Evolutionary conservation across 495 filamentous ascomycete genomes (phyloP), one percentile per base, ranked within the genome.

Genomic region (Podospora fimiseda): DNA sequence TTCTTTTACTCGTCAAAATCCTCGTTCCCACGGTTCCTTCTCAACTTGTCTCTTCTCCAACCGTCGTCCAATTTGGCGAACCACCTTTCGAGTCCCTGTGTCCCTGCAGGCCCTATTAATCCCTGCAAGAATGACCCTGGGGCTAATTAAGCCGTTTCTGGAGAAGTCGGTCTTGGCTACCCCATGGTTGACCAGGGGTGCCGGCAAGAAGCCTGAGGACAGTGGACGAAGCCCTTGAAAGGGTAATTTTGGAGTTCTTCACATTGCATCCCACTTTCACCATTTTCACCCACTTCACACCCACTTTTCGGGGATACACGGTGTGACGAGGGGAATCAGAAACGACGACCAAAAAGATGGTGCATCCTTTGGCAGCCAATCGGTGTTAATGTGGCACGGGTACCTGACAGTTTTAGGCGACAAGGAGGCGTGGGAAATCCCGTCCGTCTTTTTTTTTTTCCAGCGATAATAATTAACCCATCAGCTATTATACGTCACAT

Each of bases 41-140:
- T 18, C 51, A 46, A 51, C 27, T 11, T n/a, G n/a, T n/a, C n/a
- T n/a, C n/a, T n/a, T n/a, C n/a, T n/a, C n/a, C n/a, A n/a, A n/a
- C n/a, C n/a, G n/a, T n/a, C n/a, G n/a, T 56, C 59, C 61, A 68
- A 66, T 67, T 68, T 63, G 53, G 55, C 57, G 58, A 60, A 62
- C 61, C 63, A 62, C 55, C 59, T 57, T 55, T 50, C 50, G 66
- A n/a, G n/a, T n/a, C n/a, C n/a, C n/a, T n/a, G n/a, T n/a, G 27
- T 11, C 27, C 27, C 27, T 33, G 27, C 27, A 33, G 53, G 59
- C 58, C 63, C 61, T 62, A 60, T 60, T 48, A 49, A 67, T 65
- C 64, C 64, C 53, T 63, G 59, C 51, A 47, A 51, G 22, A 19
- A 38, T 46, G 53, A 52, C 54, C 49, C 45, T 45, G 41, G 52